Evolutionary conservation across 129 eudicot species (phyloP).

Genomic region (Lactuca saligna): DNA sequence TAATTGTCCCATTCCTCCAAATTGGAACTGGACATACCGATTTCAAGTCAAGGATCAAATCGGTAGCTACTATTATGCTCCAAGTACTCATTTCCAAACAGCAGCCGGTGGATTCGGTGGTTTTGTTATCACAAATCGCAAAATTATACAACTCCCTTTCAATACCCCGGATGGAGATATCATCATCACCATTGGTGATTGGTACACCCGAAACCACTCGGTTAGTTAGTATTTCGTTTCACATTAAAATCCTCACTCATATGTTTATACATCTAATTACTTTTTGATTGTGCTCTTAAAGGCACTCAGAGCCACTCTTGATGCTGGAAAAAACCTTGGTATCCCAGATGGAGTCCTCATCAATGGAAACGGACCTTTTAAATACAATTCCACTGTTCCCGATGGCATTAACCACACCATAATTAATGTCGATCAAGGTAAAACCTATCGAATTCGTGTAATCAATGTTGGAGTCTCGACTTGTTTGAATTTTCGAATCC

Average conservation of each 20-base stretch:
- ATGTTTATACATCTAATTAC: background rate
- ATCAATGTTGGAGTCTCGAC: constrained; percentile 88
- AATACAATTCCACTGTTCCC: constrained; percentile 61
- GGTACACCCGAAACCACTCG: constrained; percentile 79
- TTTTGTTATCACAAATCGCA: constrained; percentile 58
- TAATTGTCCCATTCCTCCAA: constrained; percentile 80
- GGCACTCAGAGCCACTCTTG: constrained; percentile 61
- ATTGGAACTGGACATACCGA: constrained; percentile 77
- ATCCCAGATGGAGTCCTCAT: constrained; percentile 95
- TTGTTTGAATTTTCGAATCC: constrained; percentile 82
- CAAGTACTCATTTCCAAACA: constrained; percentile 74
- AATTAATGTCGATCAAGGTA: constrained; percentile 77
- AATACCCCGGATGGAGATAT: constrained; percentile 73
- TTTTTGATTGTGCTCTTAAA: constrained; percentile 9
- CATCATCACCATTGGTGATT: constrained; percentile 76
- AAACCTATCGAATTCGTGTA: constrained; percentile 82
- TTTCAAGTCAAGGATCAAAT: constrained; percentile 97
- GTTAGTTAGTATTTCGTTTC: constrained; percentile 46
- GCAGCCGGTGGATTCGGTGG: constrained; percentile 92
- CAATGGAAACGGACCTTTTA: constrained; percentile 90
- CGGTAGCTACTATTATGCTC: constrained; percentile 82
- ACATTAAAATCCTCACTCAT: background rate
- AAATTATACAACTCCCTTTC: constrained; percentile 61
- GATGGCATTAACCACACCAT: constrained; percentile 73
- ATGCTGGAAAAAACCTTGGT: constrained; percentile 67